Conservation (phyloP, 768 basidiomycete species). For the Leccinum boreale region DNA sequence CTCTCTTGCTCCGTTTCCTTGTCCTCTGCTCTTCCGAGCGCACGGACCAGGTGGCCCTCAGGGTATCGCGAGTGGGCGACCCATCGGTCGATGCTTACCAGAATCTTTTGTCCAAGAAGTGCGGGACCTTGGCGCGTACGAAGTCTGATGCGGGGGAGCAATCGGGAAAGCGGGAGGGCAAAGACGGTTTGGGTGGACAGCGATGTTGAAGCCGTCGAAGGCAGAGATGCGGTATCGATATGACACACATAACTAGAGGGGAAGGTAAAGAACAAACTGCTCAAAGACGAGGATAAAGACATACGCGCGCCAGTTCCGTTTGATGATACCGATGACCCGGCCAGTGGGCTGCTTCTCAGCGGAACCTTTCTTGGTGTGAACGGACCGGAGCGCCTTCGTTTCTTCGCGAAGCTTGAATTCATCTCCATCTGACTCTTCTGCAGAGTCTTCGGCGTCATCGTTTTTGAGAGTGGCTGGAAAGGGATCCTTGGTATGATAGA, state of each 20-base stretch:
- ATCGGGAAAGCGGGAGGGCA: conserved; percentile 87
- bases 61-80: conserved; percentile 84
- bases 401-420: conserved; percentile 39
- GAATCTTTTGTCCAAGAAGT: conserved; percentile 89
- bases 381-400: conserved; percentile 35
- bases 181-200: conserved; percentile 89
- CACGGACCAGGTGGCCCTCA: conserved; percentile 94
- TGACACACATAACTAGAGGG: conserved; percentile 83
- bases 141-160: conserved; percentile 90
- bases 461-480: conserved; percentile 71
- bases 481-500: not conserved
- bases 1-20: conserved; percentile 98
- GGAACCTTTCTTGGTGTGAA: conserved; percentile 22
- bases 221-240: conserved; percentile 85
- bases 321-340: conserved; percentile 85
- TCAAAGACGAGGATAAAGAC: conserved; percentile 28
- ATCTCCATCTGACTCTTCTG: conserved; percentile 50
- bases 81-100: conserved; percentile 95
- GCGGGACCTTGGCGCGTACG: conserved; percentile 91
- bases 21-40: conserved; percentile 85
- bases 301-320: conserved; percentile 93
- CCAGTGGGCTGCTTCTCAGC: conserved; percentile 86
- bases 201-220: conserved; percentile 73
- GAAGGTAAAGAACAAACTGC: conserved; percentile 42
- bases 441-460: conserved; percentile 80